Evolutionary conservation across 179 eudicot genomes (phyloP), one percentile per base, ranked within the genome.

Genomic region (Amaranthus tricolor): DNA sequence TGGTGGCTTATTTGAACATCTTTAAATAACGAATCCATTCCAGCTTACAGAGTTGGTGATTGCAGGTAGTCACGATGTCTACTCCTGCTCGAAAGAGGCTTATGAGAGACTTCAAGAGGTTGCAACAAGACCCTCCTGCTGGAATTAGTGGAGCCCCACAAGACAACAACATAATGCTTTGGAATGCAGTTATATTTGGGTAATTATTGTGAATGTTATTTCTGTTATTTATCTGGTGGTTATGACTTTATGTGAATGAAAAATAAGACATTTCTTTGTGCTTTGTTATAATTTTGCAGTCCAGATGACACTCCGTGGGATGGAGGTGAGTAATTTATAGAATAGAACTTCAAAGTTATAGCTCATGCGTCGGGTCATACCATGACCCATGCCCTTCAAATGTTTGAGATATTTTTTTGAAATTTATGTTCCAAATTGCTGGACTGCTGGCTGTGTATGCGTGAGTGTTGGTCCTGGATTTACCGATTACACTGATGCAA

Each of bases 151-250:
- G 94, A 53, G 92, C 95, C 11, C 95, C 95, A 1, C 87, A 85
- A 40, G 96, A 90, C 70, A 87, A 87, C 79, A 91, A 89, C 82
- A 91, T 91, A 1, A 89, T 91, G 94, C 87, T 89, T 21, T 91
- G 97, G 94, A 89, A 91, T 79, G 94, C 92, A 78, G 92, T 91
- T 53, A 91, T 91, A 77, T 91, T 91, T 84, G 97, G 97, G 97
- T 89, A 83, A 50, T 68, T 60, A 4, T 40, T 9, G 63, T 21
- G 19, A 17, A 16, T 56, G 5, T 14, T 49, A 6, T 55, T 20
- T 56, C 24, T 64, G 59, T 71, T 57, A 1, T 49, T n/a, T 31
- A 43, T 51, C 3, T 55, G 45, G 5, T 56, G 74, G 57, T 62
- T 62, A 76, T 68, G 17, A 3, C 13, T 70, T 56, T 43, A 7